Percentiles rank a stretch among this genome's conserved stretches.
phyloP scores from a whole-genome alignment of 768 basidiomycete genomes.

The Lentinula boryana region DNA sequence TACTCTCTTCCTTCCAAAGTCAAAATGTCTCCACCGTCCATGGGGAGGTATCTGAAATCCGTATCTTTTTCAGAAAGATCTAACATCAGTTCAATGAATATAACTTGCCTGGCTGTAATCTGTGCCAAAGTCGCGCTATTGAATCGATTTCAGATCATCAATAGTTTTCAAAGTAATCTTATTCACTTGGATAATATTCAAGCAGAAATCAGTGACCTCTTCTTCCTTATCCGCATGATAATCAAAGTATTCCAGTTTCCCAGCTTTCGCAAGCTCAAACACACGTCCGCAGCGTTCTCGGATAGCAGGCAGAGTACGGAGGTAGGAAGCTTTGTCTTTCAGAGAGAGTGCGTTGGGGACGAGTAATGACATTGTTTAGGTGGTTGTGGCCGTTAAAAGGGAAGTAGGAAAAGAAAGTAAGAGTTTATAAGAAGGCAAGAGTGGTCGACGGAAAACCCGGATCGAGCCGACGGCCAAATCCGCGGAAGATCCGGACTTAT shows the following conservation, averaged over 20 bases:
- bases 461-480: no score
- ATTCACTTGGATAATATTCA: slow-evolving; percentile 66
- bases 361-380: not conserved
- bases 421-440: not conserved
- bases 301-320: slow-evolving; percentile 85
- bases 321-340: slow-evolving; percentile 52
- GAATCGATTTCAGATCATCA: not conserved
- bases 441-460: no score
- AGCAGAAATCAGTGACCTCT: slow-evolving; percentile 68
- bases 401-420: not conserved
- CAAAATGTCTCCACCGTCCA: slow-evolving; percentile 87
- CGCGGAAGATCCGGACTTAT: no score
- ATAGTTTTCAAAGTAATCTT: slow-evolving; percentile 6
- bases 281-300: slow-evolving; percentile 79
- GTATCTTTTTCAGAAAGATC: not conserved
- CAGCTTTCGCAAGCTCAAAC: slow-evolving; percentile 67
- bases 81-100: not conserved
- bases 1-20: slow-evolving; percentile 61
- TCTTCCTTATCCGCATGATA: slow-evolving; percentile 75
- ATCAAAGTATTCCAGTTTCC: slow-evolving; percentile 79
- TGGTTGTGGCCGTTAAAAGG: not conserved
- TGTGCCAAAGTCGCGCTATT: slow-evolving; percentile 74
- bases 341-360: slow-evolving; percentile 14
- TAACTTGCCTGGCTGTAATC: slow-evolving; percentile 54
- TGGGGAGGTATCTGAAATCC: slow-evolving; percentile 70